These are phyloP conservation scores for Epichloe glyceriae DNA, from an alignment of 2,329 filamentous ascomycete species.

Conservation along the genomic window DNA sequence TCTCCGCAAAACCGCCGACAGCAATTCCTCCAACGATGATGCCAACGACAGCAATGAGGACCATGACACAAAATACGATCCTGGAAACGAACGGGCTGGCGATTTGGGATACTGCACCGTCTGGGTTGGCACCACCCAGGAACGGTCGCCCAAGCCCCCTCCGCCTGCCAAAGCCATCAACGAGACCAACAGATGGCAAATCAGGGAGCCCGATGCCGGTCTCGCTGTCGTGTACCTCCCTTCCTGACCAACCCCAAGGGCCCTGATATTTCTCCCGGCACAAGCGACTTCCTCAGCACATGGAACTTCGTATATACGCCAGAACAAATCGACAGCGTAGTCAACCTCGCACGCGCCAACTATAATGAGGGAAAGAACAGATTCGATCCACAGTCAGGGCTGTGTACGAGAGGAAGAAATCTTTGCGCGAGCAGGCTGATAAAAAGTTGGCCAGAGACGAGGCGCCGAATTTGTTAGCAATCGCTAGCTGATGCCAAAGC, in stretches of 20 bases:
- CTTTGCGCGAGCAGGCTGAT: slow-evolving; percentile 43
- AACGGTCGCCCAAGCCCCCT: slow-evolving; percentile 46
- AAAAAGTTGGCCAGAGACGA: slow-evolving; percentile 22
- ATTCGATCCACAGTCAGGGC: slow-evolving; percentile 69
- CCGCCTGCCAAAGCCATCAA: slow-evolving; percentile 40
- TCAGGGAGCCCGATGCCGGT: slow-evolving; percentile 63
- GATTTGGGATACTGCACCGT: slow-evolving; percentile 85
- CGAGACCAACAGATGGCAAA: slow-evolving; percentile 52
- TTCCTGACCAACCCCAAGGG: slow-evolving; percentile 73
- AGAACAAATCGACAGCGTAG: slow-evolving; percentile 75
- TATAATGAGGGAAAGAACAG: slow-evolving; percentile 67
- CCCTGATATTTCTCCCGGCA: slow-evolving; percentile 68
- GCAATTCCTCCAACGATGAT: slow-evolving; percentile 9
- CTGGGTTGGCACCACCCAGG: slow-evolving; percentile 79
- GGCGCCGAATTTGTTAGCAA: slow-evolving; percentile 3
- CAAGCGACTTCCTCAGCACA: slow-evolving; percentile 77
- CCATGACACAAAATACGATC: slow-evolving; percentile 25
- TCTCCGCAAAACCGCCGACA: slow-evolving; percentile 12
- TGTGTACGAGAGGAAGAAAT: slow-evolving; percentile 87
- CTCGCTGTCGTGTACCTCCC: slow-evolving; percentile 81
- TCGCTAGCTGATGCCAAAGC: background rate
- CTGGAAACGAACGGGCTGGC: slow-evolving; percentile 31
- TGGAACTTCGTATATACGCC: slow-evolving; percentile 98
- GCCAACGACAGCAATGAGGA: slow-evolving; percentile 12
- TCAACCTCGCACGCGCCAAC: slow-evolving; percentile 72